Evolutionary conservation across 1,284 basidiomycete genomes (phyloP), one percentile per base, ranked within the genome.

Genomic region (Ustilago curta): DNA sequence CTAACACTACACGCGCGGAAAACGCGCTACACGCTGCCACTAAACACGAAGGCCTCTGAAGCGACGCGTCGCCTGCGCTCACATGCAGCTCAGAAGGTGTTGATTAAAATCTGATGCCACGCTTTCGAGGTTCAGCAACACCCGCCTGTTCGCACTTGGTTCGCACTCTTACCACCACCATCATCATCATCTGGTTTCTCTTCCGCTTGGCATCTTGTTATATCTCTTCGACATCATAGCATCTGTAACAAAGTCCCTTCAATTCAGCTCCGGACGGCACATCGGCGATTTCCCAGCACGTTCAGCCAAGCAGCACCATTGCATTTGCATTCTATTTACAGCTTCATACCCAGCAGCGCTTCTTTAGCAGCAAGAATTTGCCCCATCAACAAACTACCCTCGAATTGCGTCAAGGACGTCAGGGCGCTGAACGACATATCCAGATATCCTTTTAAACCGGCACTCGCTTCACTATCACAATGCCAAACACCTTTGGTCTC

Each of bases 401-500:
- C 31, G 11, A 3, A 31, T 4, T 23, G 7, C 19, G 16, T 21
- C 48, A 23, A 21, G 18, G 21, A 25, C 32, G 12, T 35, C 19
- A 37, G 14, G 35, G 16, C 35, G 27, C 42, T 43, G 19, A 43
- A 19, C 16, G 3, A 6, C 27, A 3, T 11, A 35, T 14, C 48
- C 23, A 19, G n/a, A n/a, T 19, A 49, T 27, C 25, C 32, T 4
- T 19, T 16, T 18, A 19, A 25, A n/a, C 27, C 35, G 39, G 9
- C 51, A 29, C 3, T 23, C 53, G 3, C 27, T 23, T n/a, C 47
- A 29, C 19, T 8, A 23, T 25, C 62, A 59, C 53, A 40, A 76
- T 76, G 73, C 47, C 69, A 25, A 63, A 54, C 56, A 76, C 74
- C 0, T 76, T 76, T 29, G 74, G 74, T 3, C 70, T 76, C 56